Base-by-base conservation (phyloP, 331 rosid species). In the Stylosanthes scabra region DNA sequence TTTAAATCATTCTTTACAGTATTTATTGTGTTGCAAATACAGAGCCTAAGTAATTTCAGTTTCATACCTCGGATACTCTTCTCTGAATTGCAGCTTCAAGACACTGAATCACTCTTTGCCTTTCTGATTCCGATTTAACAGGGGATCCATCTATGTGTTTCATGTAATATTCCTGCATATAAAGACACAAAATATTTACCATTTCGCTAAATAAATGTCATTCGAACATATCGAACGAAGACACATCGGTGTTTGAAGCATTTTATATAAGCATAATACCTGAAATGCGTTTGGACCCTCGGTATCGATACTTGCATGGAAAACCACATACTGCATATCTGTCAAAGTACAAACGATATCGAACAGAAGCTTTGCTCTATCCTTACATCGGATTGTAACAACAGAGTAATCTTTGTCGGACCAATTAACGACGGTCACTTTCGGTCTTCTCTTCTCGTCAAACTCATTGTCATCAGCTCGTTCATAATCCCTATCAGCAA, bases 31-130 rank as follows among this genome's bases (percentile, higher is more conserved):
- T 4, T 34, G 39, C 39, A 34, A 34, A 34, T 34, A 34, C 6
- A 34, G 6, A 34, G 6, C 39, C 39, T 34, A 34, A 34, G 1
- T 4, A 34, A 50, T 16, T 41, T 55, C 6, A 46, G 31, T 25
- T 25, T 27, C 79, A 57, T 72, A 92, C 99, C 91, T 92, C 97
- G n/a, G 93, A 95, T 20, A 87, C 97, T 88, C 99, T 87, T 88
- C 99, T 91, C 82, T 85, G 83, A 54, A 95, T 95, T 46, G 99
- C 97, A 46, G 99, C 99, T 84, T 92, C 97, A 63, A 95, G 97
- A 82, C 99, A 95, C 49, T 85, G 92, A 56, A 88, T 95, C 59
- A 95, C 96, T 84, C 99, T 82, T 67, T 91, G 92, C 66, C 96
- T 88, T 86, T 95, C 97, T 13, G 97, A 97, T 68, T 95, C 99